Percentiles rank a stretch among this genome's conserved stretches.
These are phyloP conservation scores for Coemansia sp. DNA, from an alignment of 371 early-diverging fungal genomes.

Conservation along the genomic window DNA sequence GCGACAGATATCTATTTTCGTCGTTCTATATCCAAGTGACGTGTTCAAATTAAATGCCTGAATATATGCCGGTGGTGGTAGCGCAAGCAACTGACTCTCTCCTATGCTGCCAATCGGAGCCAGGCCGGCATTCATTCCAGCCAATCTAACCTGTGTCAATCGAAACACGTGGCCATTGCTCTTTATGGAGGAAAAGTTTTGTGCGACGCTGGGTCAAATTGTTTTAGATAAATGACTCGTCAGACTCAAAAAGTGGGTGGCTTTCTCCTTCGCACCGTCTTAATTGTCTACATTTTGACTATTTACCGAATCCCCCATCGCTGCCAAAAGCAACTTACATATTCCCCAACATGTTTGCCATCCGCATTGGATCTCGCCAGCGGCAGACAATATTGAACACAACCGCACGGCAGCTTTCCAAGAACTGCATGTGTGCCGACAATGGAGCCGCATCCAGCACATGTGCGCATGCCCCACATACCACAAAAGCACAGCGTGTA, in stretches of 20 bases:
- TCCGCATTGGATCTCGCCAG: background rate
- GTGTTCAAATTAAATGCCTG: background rate
- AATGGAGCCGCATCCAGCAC: background rate
- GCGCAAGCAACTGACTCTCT: background rate
- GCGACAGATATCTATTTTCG: too few species aligned
- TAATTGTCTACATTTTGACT: background rate
- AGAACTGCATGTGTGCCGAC: background rate
- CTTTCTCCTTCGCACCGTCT: background rate
- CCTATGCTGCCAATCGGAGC: background rate
- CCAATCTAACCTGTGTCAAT: background rate
- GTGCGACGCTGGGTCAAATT: background rate
- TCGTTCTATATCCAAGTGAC: too few species aligned
- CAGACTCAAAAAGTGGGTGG: background rate
- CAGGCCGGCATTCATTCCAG: background rate
- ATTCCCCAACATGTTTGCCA: constrained; percentile 7
- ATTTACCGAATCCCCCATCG: background rate
- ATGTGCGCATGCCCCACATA: background rate
- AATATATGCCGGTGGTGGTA: background rate
- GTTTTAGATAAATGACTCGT: background rate
- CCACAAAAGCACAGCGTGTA: background rate
- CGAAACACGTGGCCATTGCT: background rate
- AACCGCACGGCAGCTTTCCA: background rate
- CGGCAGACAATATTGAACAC: background rate
- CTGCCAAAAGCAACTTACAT: background rate
- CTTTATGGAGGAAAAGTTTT: background rate